These are phyloP conservation scores for Suillus bovinus DNA, from an alignment of 768 basidiomycete genomes.

Conservation along the genomic window DNA sequence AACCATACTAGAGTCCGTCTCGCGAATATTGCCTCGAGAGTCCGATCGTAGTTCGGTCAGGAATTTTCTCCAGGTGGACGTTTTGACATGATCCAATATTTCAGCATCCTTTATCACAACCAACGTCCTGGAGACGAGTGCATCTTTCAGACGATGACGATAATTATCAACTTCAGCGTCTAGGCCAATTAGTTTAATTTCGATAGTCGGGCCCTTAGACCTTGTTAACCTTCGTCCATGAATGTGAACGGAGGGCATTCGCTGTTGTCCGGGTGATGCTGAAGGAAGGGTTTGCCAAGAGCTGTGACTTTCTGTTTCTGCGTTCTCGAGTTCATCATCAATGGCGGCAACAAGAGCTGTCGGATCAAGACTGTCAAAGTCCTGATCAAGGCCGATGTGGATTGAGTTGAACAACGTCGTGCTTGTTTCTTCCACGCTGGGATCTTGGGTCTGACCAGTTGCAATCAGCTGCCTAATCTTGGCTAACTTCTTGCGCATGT, in stretches of 20 bases:
- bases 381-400: constrained; percentile 86
- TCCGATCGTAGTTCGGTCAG: constrained; percentile 84
- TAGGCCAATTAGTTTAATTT: constrained; percentile 71
- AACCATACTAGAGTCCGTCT: constrained; percentile 95
- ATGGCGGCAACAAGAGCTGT: constrained; percentile 85
- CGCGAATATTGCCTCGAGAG: constrained; percentile 83
- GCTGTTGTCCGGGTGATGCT: constrained; percentile 43
- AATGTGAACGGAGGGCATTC: constrained; percentile 37
- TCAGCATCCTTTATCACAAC: constrained; percentile 74
- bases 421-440: constrained; percentile 68
- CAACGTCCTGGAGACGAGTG: constrained; percentile 64
- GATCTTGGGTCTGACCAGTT: constrained; percentile 83
- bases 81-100: constrained; percentile 96
- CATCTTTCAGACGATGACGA: constrained; percentile 48
- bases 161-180: constrained; percentile 70
- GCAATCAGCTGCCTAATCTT: constrained; percentile 93
- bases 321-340: constrained; percentile 83
- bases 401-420: constrained; percentile 91
- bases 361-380: constrained; percentile 72
- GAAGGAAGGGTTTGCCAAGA: constrained; percentile 90
- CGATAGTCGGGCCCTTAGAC: constrained; percentile 79
- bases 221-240: constrained; percentile 66
- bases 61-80: constrained; percentile 98
- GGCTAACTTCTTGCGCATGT: constrained; percentile 81
- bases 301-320: constrained; percentile 57